Evolutionary conservation across 495 filamentous ascomycete species (phyloP).

Genomic region (Penicillium flavigenum): DNA sequence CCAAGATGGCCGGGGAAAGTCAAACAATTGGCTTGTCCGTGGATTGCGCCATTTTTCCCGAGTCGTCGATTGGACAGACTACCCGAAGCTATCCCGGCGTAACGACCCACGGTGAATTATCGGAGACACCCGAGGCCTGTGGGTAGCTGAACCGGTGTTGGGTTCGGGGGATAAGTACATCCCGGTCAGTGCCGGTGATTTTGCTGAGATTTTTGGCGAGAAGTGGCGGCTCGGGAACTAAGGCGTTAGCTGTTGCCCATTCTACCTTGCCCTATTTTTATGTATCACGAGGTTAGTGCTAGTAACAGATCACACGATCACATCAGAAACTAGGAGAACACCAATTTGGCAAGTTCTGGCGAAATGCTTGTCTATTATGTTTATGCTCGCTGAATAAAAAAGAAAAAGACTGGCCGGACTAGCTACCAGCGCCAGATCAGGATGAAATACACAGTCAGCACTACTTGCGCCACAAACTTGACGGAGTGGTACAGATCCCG

Average conservation of each 20-base stretch:
- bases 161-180: neutral
- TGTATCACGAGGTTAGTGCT: neutral
- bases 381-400: slow-evolving; percentile 21
- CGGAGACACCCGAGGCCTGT: neutral
- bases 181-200: neutral
- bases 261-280: neutral
- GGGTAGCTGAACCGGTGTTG: neutral
- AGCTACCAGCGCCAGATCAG: slow-evolving; percentile 53
- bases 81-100: slow-evolving; percentile 21
- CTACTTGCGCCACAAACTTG: slow-evolving; percentile 43
- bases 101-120: slow-evolving; percentile 19
- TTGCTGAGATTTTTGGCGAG: neutral
- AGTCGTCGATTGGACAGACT: slow-evolving; percentile 19
- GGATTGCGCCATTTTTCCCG: slow-evolving; percentile 22
- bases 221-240: slow-evolving; percentile 5
- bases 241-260: neutral
- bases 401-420: neutral
- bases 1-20: neutral
- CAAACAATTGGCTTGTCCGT: slow-evolving; percentile 7
- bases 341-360: neutral
- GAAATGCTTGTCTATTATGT: slow-evolving; percentile 16
- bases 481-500: slow-evolving; percentile 33
- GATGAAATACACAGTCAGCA: slow-evolving; percentile 51
- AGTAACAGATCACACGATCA: neutral
- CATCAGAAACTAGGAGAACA: neutral